Base-by-base conservation (phyloP, 2,329 filamentous ascomycete genomes). In the Tolypocladium guangdongense region DNA sequence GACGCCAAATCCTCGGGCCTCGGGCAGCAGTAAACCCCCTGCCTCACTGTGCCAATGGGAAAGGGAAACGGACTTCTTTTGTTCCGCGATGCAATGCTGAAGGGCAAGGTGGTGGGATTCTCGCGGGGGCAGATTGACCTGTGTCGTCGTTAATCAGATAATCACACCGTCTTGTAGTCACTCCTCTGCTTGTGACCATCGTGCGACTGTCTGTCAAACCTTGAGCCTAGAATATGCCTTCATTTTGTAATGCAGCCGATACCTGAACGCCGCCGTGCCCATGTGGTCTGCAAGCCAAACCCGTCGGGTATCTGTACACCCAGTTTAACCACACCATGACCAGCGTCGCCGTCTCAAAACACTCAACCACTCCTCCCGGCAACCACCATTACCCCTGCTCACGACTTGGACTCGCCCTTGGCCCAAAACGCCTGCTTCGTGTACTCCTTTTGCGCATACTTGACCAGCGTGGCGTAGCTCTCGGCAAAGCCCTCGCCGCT, bases 401-500 rank as follows among this genome's bases (percentile, higher is more conserved):
- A 59, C 36, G 62, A 64, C 57, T 61, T 66, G 16, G 64, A 65
- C 57, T 70, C 68, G 47, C 70, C 66, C 62, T 69, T 71, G 58
- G 68, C 69, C 71, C 74, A 74, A 64, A 76, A 75, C 56, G 71
- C 72, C 71, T 83, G 78, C 71, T 78, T 82, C 60, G 72, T 69
- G 62, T 74, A 75, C 75, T 86, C 81, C 74, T 86, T 86, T 73
- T 84, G 77, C 53, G 82, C 77, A 50, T 83, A 72, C 76, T 86
- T 86, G 60, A 82, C 76, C 54, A 86, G 72, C 54, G 84, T 79
- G 66, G 80, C 78, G 69, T 85, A 87, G 47, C 76, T 74, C 64
- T 85, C 82, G 59, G 72, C 74, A 62, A 84, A 87, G 57, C 81
- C 81, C 69, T 82, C 80, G 46, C 71, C 76, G 59, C 71, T 72